Evolutionary conservation across 495 filamentous ascomycete species (phyloP).

Genomic region (Hyaloscypha finlandica): DNA sequence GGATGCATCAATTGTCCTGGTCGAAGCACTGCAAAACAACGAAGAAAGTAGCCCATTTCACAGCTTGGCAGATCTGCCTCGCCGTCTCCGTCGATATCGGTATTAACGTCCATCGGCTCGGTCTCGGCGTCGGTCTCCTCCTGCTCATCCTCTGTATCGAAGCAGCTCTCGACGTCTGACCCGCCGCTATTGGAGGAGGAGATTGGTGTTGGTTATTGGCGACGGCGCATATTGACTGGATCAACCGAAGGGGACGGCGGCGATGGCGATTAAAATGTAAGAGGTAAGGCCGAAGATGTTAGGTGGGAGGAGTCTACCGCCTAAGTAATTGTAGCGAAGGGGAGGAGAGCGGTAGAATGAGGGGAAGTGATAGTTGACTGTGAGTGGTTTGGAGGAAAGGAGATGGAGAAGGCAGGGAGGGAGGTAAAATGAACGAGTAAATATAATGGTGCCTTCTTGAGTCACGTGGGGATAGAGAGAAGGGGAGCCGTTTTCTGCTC

Average conservation of each 20-base stretch:
- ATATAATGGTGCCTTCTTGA: conserved; percentile 7
- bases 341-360: conserved; percentile 17
- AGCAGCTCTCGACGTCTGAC: conserved; percentile 24
- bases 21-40: too few relatives aligned
- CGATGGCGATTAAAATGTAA: conserved; percentile 18
- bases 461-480: conserved; percentile 10
- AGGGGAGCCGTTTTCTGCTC: conserved; percentile 17
- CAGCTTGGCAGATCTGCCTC: conserved; percentile 25
- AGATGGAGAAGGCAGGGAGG: conserved; percentile 17
- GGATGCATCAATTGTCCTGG: too few relatives aligned
- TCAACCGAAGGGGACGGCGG: conserved; percentile 10
- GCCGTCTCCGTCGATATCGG: conserved; percentile 18
- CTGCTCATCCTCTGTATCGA: conserved; percentile 19
- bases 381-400: conserved; percentile 20
- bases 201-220: conserved; percentile 21
- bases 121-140: too few relatives aligned
- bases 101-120: too few relatives aligned
- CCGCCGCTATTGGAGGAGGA: conserved; percentile 19
- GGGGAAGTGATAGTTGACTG: conserved; percentile 12
- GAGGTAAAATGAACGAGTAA: not conserved
- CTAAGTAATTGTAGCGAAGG: conserved; percentile 19
- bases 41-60: too few relatives aligned
- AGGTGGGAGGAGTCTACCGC: conserved; percentile 21
- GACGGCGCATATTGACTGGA: conserved; percentile 20
- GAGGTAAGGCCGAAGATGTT: conserved; percentile 13